Conservation (phyloP, 148 eudicot genomes). For the Nepenthes mirabilis region DNA sequence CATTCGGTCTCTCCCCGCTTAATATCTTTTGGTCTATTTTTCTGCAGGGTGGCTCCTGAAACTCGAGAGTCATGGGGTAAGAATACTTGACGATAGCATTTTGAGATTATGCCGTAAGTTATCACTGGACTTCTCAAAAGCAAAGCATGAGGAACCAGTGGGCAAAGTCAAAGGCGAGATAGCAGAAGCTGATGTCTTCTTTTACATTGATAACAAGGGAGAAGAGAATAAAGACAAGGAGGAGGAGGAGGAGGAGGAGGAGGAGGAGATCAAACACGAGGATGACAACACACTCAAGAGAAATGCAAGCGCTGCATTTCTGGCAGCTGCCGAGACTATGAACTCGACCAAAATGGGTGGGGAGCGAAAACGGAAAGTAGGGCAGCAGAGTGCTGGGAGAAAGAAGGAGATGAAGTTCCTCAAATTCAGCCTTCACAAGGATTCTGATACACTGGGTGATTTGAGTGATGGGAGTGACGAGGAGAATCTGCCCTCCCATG, state of each 20-base stretch:
- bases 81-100: constrained; percentile 17
- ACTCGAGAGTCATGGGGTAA: constrained; percentile 26
- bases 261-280: constrained; percentile 15
- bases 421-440: constrained; percentile 17
- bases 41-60: constrained; percentile 39
- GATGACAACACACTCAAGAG: constrained; percentile 13
- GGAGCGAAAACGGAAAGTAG: constrained; percentile 23
- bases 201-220: constrained; percentile 40
- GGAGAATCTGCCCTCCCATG: constrained; percentile 26
- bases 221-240: constrained; percentile 23
- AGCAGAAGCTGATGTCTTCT: constrained; percentile 16
- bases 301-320: constrained; percentile 25
- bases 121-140: constrained; percentile 4
- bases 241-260: constrained; percentile 18
- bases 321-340: constrained; percentile 46
- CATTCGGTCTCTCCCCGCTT: too few relatives aligned
- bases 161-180: constrained; percentile 2
- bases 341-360: constrained; percentile 11
- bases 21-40: background rate
- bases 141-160: constrained; percentile 6
- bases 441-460: constrained; percentile 14
- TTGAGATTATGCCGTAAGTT: constrained; percentile 12
- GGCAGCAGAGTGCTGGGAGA: background rate
- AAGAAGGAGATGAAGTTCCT: constrained; percentile 20
- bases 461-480: constrained; percentile 28